Percentiles rank a stretch among this genome's conserved stretches.
phyloP scores from a whole-genome alignment of 192 early-diverging fungal genomes.

The Coemansia guatemalensis region DNA sequence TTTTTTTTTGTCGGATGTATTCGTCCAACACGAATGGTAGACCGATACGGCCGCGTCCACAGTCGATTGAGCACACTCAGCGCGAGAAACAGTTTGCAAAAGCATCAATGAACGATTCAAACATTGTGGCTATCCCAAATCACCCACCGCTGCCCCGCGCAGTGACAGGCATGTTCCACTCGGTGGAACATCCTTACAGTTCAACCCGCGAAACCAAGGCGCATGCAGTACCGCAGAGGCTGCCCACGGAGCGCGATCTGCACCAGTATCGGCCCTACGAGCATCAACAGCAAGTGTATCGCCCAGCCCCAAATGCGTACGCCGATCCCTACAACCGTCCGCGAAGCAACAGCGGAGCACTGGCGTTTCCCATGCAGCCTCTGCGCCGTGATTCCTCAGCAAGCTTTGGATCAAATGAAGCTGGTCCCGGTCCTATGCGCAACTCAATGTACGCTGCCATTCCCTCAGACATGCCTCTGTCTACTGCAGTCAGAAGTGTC shows the following conservation, averaged over 20 bases:
- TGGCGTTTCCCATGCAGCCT: neutral
- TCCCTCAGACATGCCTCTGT: constrained; percentile 3
- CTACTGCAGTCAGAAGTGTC: neutral
- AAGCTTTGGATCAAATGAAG: constrained; percentile 2
- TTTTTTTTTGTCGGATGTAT: constrained; percentile 1
- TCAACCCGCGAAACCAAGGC: constrained; percentile 24
- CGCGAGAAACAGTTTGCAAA: neutral
- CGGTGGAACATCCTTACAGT: constrained; percentile 24
- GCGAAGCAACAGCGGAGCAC: constrained; percentile 3
- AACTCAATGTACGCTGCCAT: neutral
- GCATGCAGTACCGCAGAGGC: constrained; percentile 14
- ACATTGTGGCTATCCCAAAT: constrained; percentile 45
- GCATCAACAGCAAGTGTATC: constrained; percentile 2
- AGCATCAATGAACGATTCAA: constrained; percentile 19
- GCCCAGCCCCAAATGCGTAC: neutral
- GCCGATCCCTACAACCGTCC: neutral
- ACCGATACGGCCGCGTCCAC: neutral
- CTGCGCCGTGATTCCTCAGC: constrained; percentile 15
- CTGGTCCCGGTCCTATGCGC: neutral
- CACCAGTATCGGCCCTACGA: neutral
- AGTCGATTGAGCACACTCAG: neutral
- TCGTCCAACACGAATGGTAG: constrained; percentile 1
- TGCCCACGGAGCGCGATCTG: neutral
- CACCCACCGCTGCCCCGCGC: constrained; percentile 46
- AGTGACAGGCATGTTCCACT: constrained; percentile 42